A percentile compares a stretch with the other conserved stretches of the same genome.
phyloP scores from a whole-genome alignment of 169 alveolate species.

The Plasmodium knowlesi region DNA sequence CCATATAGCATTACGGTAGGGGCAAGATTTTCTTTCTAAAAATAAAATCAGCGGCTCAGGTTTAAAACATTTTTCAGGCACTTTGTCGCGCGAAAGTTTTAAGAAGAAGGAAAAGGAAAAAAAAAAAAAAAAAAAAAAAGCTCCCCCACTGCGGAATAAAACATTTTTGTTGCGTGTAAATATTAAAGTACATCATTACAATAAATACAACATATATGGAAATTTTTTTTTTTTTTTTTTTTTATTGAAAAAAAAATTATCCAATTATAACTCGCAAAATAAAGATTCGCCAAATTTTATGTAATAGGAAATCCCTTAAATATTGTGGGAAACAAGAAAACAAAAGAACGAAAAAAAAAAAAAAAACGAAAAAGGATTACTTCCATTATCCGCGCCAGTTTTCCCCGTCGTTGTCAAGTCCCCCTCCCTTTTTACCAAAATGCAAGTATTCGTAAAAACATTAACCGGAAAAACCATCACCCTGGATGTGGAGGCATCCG shows the following conservation, averaged over 20 bases:
- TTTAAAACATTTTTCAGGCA: neutral
- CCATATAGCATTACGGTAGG: neutral
- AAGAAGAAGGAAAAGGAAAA: neutral
- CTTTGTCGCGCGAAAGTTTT: neutral
- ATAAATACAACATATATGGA: neutral
- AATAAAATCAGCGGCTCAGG: neutral
- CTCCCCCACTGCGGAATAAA: neutral
- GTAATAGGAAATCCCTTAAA: neutral
- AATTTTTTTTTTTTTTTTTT: conserved; percentile 3
- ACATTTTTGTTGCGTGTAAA: neutral
- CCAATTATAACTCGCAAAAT: neutral
- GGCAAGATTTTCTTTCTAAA: neutral
- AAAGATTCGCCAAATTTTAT: neutral
- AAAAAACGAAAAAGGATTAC: neutral
- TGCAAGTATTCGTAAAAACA: conserved; percentile 97
- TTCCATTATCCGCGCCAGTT: neutral
- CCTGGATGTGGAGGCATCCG: conserved; percentile 96
- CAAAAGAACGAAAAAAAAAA: neutral
- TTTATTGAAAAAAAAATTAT: neutral
- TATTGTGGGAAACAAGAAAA: neutral
- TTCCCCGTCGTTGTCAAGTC: neutral
- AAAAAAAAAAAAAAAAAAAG: neutral
- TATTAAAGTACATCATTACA: neutral
- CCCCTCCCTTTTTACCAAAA: conserved; percentile 43
- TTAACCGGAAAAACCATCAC: conserved; percentile 96